Conservation (phyloP, 306 rosid genomes). For the Cucurbita pepo region DNA sequence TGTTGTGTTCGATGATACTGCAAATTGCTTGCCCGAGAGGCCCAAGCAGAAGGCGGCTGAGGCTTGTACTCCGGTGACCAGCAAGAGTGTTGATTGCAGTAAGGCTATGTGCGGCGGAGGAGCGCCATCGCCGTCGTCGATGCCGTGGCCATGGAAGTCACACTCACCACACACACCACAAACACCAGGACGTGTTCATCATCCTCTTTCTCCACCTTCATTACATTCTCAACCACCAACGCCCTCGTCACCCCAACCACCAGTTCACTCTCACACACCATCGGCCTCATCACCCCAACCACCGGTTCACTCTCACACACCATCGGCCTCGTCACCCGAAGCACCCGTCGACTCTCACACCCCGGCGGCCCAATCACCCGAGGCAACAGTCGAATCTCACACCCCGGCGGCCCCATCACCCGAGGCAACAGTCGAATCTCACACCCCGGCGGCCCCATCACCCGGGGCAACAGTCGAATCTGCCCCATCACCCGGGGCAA, state of each 20-base stretch:
- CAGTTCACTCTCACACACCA: background rate
- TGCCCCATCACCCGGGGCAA: too few relatives aligned
- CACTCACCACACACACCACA: too few relatives aligned
- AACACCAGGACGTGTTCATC: background rate
- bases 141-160: too few relatives aligned
- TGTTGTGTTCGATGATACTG: constrained; percentile 16
- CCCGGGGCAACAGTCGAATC: background rate
- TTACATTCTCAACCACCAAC: background rate
- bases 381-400: background rate
- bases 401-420: background rate
- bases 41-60: constrained; percentile 31
- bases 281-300: background rate
- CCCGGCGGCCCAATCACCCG: background rate
- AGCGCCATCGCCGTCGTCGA: background rate
- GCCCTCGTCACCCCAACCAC: background rate
- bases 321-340: background rate
- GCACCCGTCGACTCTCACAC: background rate
- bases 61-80: constrained; percentile 28
- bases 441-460: too few relatives aligned
- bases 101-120: constrained; percentile 43
- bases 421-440: background rate
- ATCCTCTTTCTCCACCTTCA: constrained; percentile 6
- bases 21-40: constrained; percentile 46
- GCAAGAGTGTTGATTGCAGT: constrained; percentile 51
- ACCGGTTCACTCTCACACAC: background rate